These are phyloP conservation scores for Xylariaceae sp. DNA, from an alignment of 2,329 filamentous ascomycete genomes.

Conservation along the genomic window DNA sequence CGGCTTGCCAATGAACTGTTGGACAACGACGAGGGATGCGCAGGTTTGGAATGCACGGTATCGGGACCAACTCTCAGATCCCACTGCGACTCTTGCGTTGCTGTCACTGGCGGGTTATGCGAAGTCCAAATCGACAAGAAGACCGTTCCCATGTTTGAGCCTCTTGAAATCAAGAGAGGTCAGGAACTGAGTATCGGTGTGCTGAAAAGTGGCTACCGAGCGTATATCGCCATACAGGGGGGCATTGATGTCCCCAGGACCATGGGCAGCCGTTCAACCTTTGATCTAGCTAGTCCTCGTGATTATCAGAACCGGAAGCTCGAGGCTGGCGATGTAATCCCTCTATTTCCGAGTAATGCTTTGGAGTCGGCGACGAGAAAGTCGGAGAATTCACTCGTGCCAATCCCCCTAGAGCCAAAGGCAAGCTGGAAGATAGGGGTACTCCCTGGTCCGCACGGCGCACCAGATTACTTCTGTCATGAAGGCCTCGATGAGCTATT, in stretches of 20 bases:
- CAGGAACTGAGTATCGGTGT: conserved; percentile 4
- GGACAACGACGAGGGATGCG: neutral
- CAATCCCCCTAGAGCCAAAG: conserved; percentile 19
- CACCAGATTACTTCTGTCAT: conserved; percentile 37
- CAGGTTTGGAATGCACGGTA: conserved; percentile 6
- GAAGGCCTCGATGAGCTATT: conserved; percentile 33
- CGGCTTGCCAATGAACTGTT: conserved; percentile 9
- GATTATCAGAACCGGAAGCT: conserved; percentile 5
- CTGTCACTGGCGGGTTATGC: conserved; percentile 3
- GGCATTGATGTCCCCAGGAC: conserved; percentile 6
- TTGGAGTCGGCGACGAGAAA: neutral
- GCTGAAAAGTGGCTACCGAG: conserved; percentile 7
- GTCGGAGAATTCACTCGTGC: conserved; percentile 13
- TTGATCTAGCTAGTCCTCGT: neutral
- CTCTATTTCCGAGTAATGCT: neutral
- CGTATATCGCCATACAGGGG: conserved; percentile 10
- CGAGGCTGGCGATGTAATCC: conserved; percentile 3
- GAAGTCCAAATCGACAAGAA: conserved; percentile 1
- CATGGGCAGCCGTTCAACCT: neutral
- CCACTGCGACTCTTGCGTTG: conserved; percentile 1
- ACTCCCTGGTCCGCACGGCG: conserved; percentile 39
- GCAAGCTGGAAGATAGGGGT: conserved; percentile 32
- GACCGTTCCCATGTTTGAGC: neutral
- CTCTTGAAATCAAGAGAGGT: neutral
- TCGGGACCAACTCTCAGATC: conserved; percentile 7